Conservation (phyloP, 2,329 filamentous ascomycete genomes). For the Didymosphaeria variabile region DNA sequence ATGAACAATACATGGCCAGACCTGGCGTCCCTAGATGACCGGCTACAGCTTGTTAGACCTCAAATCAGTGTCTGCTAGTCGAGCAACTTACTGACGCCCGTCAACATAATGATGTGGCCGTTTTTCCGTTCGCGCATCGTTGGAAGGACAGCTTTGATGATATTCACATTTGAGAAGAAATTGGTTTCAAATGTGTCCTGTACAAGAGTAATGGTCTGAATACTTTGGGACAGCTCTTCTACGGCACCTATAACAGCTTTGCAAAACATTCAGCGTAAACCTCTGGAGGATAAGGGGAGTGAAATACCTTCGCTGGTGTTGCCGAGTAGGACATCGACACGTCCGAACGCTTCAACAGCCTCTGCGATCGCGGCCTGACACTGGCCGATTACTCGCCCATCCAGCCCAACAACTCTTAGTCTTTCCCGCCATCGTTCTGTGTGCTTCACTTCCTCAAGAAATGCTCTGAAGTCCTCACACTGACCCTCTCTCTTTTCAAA, state of each 20-base stretch:
- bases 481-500: constrained; percentile 74
- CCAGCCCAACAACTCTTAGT: constrained; percentile 69
- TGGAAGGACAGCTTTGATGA: constrained; percentile 88
- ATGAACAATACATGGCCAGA: constrained; percentile 88
- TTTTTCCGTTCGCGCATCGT: constrained; percentile 80
- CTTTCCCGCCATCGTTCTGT: constrained; percentile 83
- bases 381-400: constrained; percentile 69
- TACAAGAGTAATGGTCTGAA: constrained; percentile 78
- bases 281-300: constrained; percentile 19
- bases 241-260: constrained; percentile 86
- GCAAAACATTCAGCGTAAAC: not conserved
- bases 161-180: constrained; percentile 95
- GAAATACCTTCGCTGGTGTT: constrained; percentile 81
- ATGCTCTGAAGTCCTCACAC: constrained; percentile 80
- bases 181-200: constrained; percentile 93
- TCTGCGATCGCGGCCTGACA: constrained; percentile 89
- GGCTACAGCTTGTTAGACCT: constrained; percentile 53
- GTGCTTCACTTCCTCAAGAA: constrained; percentile 74
- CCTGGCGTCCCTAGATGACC: constrained; percentile 94
- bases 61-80: not conserved
- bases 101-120: constrained; percentile 89
- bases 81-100: constrained; percentile 73
- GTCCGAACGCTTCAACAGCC: constrained; percentile 82
- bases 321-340: constrained; percentile 89
- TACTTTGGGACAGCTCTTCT: constrained; percentile 82